A percentile compares a stretch with the other conserved stretches of the same genome.
Evolutionary conservation across 2,329 filamentous ascomycete genomes (phyloP).

Genomic region (Parasarocladium wereldwijsianum): DNA sequence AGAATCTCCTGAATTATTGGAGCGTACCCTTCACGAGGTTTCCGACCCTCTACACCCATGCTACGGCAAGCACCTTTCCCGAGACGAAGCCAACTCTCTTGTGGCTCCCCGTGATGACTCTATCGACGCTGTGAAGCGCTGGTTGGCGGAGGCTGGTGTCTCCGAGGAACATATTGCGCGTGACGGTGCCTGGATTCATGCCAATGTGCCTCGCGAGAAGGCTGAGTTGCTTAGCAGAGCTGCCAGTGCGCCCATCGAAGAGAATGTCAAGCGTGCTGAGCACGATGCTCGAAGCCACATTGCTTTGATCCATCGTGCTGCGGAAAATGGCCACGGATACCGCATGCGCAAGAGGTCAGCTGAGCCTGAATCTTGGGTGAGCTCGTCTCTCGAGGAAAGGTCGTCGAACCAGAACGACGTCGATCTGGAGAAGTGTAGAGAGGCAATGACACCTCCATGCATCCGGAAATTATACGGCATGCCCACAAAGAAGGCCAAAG

Average conservation of each 20-base stretch:
- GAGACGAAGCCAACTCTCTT: conserved; percentile 32
- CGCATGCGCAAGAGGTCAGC: too few relatives aligned
- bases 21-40: conserved; percentile 29
- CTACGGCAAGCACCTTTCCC: conserved; percentile 34
- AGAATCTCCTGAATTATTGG: conserved; percentile 16
- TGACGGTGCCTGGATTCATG: conserved; percentile 24
- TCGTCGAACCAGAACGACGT: conserved; percentile 9
- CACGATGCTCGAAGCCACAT: conserved; percentile 12
- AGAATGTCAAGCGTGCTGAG: conserved; percentile 1
- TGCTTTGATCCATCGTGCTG: conserved; percentile 33
- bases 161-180: conserved; percentile 19
- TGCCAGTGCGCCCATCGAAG: background rate
- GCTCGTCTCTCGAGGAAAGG: too few relatives aligned
- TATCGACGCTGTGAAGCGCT: conserved; percentile 23
- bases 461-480: conserved; percentile 29
- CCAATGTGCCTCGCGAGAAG: conserved; percentile 22
- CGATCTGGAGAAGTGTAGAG: conserved; percentile 18
- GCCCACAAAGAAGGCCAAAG: conserved; percentile 31
- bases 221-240: conserved; percentile 23
- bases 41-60: conserved; percentile 29
- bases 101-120: conserved; percentile 26
- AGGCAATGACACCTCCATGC: conserved; percentile 26
- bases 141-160: conserved; percentile 27
- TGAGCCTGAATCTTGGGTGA: too few relatives aligned
- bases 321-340: conserved; percentile 20